A percentile compares a stretch with the other conserved stretches of the same genome.
Evolutionary conservation across 2,329 filamentous ascomycete genomes (phyloP).

Genomic region (Pleoardoris graminearum): DNA sequence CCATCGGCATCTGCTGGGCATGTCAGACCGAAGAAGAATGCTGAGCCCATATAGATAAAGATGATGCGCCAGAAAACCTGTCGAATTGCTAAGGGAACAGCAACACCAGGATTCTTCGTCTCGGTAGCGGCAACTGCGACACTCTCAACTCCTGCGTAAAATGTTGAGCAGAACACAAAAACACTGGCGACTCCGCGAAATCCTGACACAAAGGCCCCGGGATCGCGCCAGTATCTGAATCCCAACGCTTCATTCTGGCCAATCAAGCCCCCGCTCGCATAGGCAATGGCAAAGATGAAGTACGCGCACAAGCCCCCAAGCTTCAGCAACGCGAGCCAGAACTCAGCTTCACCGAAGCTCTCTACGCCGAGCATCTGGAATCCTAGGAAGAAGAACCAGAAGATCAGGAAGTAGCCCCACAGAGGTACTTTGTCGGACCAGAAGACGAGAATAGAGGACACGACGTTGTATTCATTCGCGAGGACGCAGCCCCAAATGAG

Average conservation of each 20-base stretch:
- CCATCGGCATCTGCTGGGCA: slow-evolving; percentile 68
- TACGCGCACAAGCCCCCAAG: slow-evolving; percentile 43
- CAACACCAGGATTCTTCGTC: slow-evolving; percentile 49
- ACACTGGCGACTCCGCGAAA: slow-evolving; percentile 49
- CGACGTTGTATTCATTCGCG: slow-evolving; percentile 72
- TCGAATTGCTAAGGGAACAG: slow-evolving; percentile 53
- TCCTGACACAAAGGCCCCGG: slow-evolving; percentile 47
- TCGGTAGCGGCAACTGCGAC: slow-evolving; percentile 44
- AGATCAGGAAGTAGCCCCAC: slow-evolving; percentile 49
- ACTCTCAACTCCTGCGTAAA: slow-evolving; percentile 45
- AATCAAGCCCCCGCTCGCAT: slow-evolving; percentile 37
- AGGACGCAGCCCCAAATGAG: slow-evolving; percentile 68
- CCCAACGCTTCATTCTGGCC: slow-evolving; percentile 38
- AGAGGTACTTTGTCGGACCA: slow-evolving; percentile 60
- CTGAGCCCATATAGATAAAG: slow-evolving; percentile 50
- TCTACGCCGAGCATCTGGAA: slow-evolving; percentile 49
- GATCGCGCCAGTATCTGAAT: slow-evolving; percentile 46
- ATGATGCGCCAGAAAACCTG: slow-evolving; percentile 50
- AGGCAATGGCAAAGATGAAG: slow-evolving; percentile 49
- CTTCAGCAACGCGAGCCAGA: slow-evolving; percentile 49
- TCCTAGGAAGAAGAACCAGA: slow-evolving; percentile 44
- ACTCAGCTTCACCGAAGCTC: slow-evolving; percentile 49
- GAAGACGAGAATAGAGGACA: slow-evolving; percentile 66
- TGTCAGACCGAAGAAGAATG: slow-evolving; percentile 61
- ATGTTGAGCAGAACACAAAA: slow-evolving; percentile 50